phyloP scores from a whole-genome alignment of 495 filamentous ascomycete genomes.

The Tricharina praecox region DNA sequence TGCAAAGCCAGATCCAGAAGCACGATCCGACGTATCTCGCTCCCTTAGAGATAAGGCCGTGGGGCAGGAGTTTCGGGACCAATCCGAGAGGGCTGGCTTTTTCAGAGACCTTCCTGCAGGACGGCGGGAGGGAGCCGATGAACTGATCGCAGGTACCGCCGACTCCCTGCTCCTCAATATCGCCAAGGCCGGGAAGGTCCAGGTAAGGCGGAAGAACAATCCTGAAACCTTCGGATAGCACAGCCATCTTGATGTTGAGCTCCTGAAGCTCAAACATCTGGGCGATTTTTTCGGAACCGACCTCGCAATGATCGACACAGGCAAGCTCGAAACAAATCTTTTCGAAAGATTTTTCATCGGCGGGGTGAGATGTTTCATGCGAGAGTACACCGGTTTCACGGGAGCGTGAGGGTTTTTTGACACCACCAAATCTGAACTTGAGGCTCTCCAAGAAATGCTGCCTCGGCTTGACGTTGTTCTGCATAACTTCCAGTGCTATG shows the following conservation, averaged over 20 bases:
- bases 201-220: not conserved
- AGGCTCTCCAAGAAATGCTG: too few species aligned
- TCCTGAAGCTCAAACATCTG: not conserved
- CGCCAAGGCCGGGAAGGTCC: not conserved
- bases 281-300: not conserved
- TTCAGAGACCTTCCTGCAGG: constrained; percentile 19
- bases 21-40: constrained; percentile 23
- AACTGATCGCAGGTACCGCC: constrained; percentile 15
- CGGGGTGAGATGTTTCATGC: too few species aligned
- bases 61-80: constrained; percentile 20
- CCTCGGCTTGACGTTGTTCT: too few species aligned
- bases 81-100: constrained; percentile 23
- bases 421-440: too few species aligned
- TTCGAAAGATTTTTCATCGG: too few species aligned
- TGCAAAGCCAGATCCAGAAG: constrained; percentile 27
- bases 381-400: too few species aligned
- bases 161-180: constrained; percentile 13
- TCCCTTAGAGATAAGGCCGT: constrained; percentile 15
- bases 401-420: too few species aligned
- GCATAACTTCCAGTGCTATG: too few species aligned
- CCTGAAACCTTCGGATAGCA: not conserved
- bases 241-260: not conserved
- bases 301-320: not conserved
- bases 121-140: constrained; percentile 16
- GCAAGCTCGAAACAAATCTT: constrained; percentile 5